Percentiles rank a stretch among this genome's conserved stretches.
phyloP scores from a whole-genome alignment of 768 basidiomycete species.

The Nidularia pulvinata region DNA sequence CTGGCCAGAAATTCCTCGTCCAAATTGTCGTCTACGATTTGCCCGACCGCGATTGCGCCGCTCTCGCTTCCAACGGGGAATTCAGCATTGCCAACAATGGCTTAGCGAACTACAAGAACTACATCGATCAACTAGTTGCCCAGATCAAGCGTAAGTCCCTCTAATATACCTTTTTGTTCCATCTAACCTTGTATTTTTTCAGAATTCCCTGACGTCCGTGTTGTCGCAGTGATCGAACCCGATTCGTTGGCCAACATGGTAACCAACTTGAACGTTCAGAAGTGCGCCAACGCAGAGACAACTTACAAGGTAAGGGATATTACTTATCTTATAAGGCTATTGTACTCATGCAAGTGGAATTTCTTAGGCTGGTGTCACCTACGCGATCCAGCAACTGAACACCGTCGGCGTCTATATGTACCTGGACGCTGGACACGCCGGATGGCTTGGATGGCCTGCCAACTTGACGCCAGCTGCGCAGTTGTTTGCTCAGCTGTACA shows the following conservation, averaged over 20 bases:
- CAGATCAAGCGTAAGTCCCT: conserved; percentile 42
- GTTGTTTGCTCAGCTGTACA: conserved; percentile 50
- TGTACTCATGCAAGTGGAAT: not conserved
- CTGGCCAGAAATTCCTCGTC: conserved; percentile 46
- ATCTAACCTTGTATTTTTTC: not conserved
- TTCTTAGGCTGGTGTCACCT: conserved; percentile 41
- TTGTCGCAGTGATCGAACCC: conserved; percentile 66
- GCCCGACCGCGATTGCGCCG: conserved; percentile 68
- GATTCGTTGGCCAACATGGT: conserved; percentile 70
- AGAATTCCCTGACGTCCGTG: conserved; percentile 59
- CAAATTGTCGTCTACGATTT: conserved; percentile 58
- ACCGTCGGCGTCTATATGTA: conserved; percentile 57
- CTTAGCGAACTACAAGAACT: conserved; percentile 50
- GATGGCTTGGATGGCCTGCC: conserved; percentile 70
- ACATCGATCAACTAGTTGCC: conserved; percentile 63
- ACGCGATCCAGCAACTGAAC: conserved; percentile 56
- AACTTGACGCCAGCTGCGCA: conserved; percentile 58
- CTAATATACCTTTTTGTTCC: not conserved
- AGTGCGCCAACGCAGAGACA: conserved; percentile 51
- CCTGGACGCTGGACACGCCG: conserved; percentile 62
- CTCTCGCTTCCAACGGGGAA: conserved; percentile 65
- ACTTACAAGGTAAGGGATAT: conserved; percentile 38
- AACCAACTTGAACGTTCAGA: conserved; percentile 59
- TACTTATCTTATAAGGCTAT: not conserved
- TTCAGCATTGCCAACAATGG: conserved; percentile 58